Percentiles rank a stretch among this genome's conserved stretches.
These are phyloP conservation scores for Trichophyton mentagrophytes DNA, from an alignment of 2,329 filamentous ascomycete species.

Conservation along the genomic window DNA sequence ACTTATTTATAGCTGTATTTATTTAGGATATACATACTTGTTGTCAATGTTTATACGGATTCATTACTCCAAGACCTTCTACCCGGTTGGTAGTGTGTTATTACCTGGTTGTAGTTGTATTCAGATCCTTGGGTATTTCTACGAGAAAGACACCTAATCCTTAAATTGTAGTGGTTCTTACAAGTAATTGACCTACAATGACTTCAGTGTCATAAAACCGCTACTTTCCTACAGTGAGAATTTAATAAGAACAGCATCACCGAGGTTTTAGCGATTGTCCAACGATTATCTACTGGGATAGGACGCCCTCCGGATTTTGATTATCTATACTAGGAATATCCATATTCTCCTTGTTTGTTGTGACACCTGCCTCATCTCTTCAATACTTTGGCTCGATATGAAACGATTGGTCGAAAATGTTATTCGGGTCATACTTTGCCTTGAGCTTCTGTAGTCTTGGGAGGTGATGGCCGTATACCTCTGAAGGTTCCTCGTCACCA, in stretches of 20 bases:
- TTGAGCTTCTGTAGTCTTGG: background rate
- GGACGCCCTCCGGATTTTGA: background rate
- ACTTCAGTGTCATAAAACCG: too few species aligned
- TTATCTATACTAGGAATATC: background rate
- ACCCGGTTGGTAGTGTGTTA: too few species aligned
- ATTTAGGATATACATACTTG: background rate
- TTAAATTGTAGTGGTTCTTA: too few species aligned
- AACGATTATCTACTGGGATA: background rate
- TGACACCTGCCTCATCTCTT: background rate
- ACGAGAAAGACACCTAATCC: too few species aligned
- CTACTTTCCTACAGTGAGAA: too few species aligned
- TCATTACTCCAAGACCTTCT: background rate
- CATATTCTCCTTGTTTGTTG: background rate
- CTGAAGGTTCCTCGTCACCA: background rate
- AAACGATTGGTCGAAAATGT: conserved; percentile 1
- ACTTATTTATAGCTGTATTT: background rate
- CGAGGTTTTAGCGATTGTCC: too few species aligned
- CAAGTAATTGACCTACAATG: too few species aligned
- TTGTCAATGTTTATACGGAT: background rate
- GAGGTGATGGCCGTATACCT: background rate
- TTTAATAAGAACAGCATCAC: too few species aligned
- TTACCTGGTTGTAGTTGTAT: too few species aligned
- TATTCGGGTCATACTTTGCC: background rate
- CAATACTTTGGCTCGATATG: background rate
- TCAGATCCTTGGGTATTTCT: too few species aligned